Evolutionary conservation across 2,329 filamentous ascomycete species (phyloP), one percentile per base, ranked within the genome.

Genomic region (Akanthomyces muscarius): DNA sequence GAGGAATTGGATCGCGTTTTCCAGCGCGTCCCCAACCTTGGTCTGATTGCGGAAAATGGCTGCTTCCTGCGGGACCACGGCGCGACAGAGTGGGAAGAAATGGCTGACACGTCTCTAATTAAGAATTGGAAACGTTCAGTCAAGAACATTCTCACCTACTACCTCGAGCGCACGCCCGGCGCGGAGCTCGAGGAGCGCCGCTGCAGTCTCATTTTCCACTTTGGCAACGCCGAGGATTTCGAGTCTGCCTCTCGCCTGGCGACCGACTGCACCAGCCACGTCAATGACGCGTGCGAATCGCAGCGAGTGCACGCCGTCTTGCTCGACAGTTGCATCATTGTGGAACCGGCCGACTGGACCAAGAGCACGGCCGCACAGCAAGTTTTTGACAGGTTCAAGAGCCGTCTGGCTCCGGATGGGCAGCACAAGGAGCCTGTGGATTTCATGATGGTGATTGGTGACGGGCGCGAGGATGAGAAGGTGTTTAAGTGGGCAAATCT

Each of bases 401-500:
- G 75, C 36, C 71, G 76, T 14, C 71, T 79, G 69, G 58, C 59
- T 25, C 62, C 68, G 11, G 68, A 69, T 13, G 67, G 67, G 0
- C 66, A 71, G 4, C 69, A 76, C 68, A 71, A 71, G 65, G 71
- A 69, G n/a, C 73, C 81, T 0, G 84, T 92, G 0, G 92, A 97
- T 72, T 98, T 97, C 74, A 76, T 98, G 63, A 86, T 97, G 78
- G 90, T 97, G 7, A 86, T 93, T 41, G 94, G 94, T 44, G 93
- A 97, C 71, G 92, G 93, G 48, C 88, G 94, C 38, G 94, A 97
- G 69, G 95, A 98, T 68, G 94, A 98, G 72, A 89, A 91, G 69
- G 89, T 97, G 23, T 98, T 97, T 78, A 88, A 88, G 66, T 98
- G 95, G 94, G 95, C 94, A 21, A 97, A 97, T 76, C 82, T 86